Percentiles rank a stretch among this genome's conserved stretches.
phyloP scores from a whole-genome alignment of 306 rosid species.

The Crataegus laevigata region DNA sequence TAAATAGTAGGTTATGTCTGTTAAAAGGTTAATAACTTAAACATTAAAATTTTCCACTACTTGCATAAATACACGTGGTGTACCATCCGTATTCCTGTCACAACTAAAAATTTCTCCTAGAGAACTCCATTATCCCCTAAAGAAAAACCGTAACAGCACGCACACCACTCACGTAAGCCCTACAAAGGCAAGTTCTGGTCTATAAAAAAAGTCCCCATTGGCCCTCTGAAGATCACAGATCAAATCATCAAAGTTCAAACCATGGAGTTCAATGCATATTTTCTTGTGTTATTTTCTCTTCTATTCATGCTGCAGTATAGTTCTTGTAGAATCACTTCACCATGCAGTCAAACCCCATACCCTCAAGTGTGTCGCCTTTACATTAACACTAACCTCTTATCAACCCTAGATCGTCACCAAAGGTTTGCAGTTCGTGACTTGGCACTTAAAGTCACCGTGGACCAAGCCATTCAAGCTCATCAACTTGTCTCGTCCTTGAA shows the following conservation, averaged over 20 bases:
- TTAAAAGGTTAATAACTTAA: too few relatives aligned
- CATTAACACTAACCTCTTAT: conserved; percentile 21
- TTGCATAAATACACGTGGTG: too few relatives aligned
- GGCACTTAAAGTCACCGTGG: conserved; percentile 43
- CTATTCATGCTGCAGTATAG: conserved; percentile 29
- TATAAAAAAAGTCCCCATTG: conserved; percentile 28
- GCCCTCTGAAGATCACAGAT: not conserved
- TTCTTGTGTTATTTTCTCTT: conserved; percentile 17
- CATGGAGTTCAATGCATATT: conserved; percentile 27
- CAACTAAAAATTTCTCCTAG: too few relatives aligned
- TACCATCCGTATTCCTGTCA: too few relatives aligned
- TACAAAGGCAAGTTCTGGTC: conserved; percentile 22
- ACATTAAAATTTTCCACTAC: too few relatives aligned
- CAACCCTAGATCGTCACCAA: conserved; percentile 21
- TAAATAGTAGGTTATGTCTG: too few relatives aligned
- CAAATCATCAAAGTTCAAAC: not conserved
- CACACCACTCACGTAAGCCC: not conserved
- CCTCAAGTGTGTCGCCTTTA: conserved; percentile 55
- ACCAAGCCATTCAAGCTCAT: conserved; percentile 54
- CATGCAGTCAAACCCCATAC: conserved; percentile 74
- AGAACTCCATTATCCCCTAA: not conserved
- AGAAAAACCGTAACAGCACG: not conserved
- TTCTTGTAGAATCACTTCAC: not conserved
- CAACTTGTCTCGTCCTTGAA: conserved; percentile 45
- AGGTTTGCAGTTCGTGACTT: conserved; percentile 32